Percentiles rank a stretch among this genome's conserved stretches.
phyloP scores from a whole-genome alignment of 2,329 filamentous ascomycete genomes.

The Pseudohalonectria lignicola region DNA sequence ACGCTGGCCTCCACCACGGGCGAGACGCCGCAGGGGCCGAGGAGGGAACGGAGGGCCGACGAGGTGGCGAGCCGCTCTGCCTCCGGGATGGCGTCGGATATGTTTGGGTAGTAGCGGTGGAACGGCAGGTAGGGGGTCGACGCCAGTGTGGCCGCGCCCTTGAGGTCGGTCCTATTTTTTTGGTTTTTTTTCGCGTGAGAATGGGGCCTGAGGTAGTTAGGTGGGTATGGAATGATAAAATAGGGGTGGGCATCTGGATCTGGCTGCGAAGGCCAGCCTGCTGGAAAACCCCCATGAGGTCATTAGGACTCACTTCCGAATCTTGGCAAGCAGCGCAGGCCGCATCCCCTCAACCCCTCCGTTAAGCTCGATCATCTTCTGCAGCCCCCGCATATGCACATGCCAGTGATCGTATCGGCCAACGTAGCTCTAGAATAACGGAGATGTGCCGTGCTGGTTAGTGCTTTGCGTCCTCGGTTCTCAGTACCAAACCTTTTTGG shows the following conservation, averaged over 20 bases:
- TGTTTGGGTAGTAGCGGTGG: constrained; percentile 11
- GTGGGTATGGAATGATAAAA: no score
- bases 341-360: constrained; percentile 12
- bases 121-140: constrained; percentile 20
- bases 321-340: constrained; percentile 11
- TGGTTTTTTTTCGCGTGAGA: constrained; percentile 1
- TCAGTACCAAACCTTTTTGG: no score
- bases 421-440: constrained; percentile 16
- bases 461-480: no score
- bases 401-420: constrained; percentile 25
- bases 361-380: constrained; percentile 18
- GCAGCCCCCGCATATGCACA: constrained; percentile 23
- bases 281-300: no score
- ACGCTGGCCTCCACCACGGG: constrained; percentile 13
- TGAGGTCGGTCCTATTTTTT: constrained; percentile 20
- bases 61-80: constrained; percentile 7
- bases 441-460: no score
- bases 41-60: constrained; percentile 9
- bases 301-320: constrained; percentile 19
- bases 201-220: neutral
- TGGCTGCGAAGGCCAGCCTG: no score
- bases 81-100: constrained; percentile 12
- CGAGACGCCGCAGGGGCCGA: constrained; percentile 13
- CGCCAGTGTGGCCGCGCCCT: constrained; percentile 19
- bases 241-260: no score